Conservation (phyloP, 768 basidiomycete genomes). For the Hygrocybe punicea region DNA sequence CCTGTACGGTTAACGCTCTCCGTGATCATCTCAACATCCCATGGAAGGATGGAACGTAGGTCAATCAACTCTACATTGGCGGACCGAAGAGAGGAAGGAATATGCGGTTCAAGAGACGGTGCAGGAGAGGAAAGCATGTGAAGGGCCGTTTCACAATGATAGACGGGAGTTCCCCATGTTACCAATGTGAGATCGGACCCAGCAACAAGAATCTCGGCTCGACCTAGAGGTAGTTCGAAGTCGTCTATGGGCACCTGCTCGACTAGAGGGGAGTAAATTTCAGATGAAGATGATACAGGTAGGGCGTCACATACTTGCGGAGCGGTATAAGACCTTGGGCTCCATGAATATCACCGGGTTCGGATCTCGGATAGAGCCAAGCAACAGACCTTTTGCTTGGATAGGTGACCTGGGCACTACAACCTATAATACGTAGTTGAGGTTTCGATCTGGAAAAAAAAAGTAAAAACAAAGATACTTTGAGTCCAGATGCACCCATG, state of each 20-base stretch:
- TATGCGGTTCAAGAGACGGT: conserved; percentile 53
- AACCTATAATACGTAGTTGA: conserved; percentile 40
- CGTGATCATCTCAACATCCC: conserved; percentile 77
- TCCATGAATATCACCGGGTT: conserved; percentile 97
- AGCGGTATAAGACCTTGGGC: conserved; percentile 89
- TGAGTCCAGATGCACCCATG: conserved; percentile 84
- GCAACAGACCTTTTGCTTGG: conserved; percentile 90
- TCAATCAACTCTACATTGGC: conserved; percentile 89
- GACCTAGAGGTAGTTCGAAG: conserved; percentile 76
- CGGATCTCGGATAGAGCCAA: conserved; percentile 85
- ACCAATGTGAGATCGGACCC: conserved; percentile 87
- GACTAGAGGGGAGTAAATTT: conserved; percentile 39
- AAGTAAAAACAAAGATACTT: conserved; percentile 44
- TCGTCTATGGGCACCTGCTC: conserved; percentile 93
- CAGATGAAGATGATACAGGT: neutral
- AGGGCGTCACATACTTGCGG: conserved; percentile 51
- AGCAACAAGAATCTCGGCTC: conserved; percentile 68
- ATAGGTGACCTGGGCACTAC: conserved; percentile 94
- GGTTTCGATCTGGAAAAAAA: neutral
- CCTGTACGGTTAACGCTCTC: conserved; percentile 86
- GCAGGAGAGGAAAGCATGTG: conserved; percentile 69
- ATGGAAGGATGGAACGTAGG: conserved; percentile 82
- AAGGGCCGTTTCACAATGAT: conserved; percentile 83
- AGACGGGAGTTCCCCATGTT: conserved; percentile 92
- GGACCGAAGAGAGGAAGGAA: conserved; percentile 61